Evolutionary conservation across 306 rosid genomes (phyloP).

Genomic region (Hippophae tibetana): DNA sequence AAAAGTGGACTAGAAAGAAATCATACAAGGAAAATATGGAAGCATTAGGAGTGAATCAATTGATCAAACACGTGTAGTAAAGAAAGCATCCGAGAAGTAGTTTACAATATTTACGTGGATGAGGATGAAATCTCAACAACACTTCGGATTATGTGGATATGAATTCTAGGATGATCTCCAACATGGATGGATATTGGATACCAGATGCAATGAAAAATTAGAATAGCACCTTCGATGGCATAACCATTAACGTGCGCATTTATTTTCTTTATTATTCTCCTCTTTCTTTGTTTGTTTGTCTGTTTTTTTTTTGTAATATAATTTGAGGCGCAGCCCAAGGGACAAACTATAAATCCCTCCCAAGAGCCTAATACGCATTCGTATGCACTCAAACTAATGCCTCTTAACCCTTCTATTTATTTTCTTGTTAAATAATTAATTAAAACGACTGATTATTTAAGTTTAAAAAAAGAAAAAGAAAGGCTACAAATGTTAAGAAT

Average conservation of each 20-base stretch:
- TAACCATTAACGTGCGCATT: no score
- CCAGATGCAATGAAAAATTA: no score
- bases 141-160: conserved; percentile 3
- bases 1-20: neutral
- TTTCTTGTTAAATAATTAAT: neutral
- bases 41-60: neutral
- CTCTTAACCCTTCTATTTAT: neutral
- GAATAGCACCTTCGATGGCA: no score
- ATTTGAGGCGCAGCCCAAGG: neutral
- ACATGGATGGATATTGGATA: neutral
- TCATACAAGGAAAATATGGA: neutral
- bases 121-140: conserved; percentile 12
- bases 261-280: no score
- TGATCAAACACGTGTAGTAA: neutral
- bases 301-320: neutral
- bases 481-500: conserved; percentile 7
- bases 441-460: neutral
- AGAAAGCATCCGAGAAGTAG: neutral
- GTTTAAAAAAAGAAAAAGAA: neutral
- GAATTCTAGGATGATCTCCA: neutral
- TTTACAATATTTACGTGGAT: conserved; percentile 9
- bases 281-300: no score
- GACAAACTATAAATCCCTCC: neutral
- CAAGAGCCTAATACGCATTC: no score
- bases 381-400: neutral